A percentile compares a stretch with the other conserved stretches of the same genome.
phyloP scores from a whole-genome alignment of 129 eudicot genomes.

The Rutidosis leptorrhynchoides region DNA sequence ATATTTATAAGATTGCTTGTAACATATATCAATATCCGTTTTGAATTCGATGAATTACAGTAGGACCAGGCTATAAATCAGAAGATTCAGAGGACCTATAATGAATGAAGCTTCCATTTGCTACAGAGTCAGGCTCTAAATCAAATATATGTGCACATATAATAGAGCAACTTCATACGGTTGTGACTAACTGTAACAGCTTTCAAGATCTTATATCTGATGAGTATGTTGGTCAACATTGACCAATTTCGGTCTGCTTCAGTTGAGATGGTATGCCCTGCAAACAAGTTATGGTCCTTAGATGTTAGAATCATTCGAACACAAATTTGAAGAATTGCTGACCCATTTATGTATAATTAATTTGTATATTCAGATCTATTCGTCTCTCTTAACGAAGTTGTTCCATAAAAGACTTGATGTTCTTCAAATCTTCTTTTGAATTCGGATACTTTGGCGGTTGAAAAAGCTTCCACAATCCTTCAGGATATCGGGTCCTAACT shows the following conservation, averaged over 20 bases:
- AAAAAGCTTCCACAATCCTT: constrained; percentile 87
- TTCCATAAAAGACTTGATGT: constrained; percentile 61
- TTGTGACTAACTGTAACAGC: too few relatives aligned
- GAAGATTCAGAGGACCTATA: background rate
- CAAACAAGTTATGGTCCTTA: background rate
- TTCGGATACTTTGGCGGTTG: constrained; percentile 56
- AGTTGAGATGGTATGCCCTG: background rate
- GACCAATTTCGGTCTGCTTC: too few relatives aligned
- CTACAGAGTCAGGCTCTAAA: too few relatives aligned
- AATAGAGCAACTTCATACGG: too few relatives aligned
- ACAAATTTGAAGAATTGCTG: background rate
- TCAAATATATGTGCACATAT: too few relatives aligned
- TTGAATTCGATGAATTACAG: background rate
- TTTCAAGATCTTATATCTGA: too few relatives aligned
- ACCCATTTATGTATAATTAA: background rate
- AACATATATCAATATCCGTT: background rate
- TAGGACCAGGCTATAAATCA: background rate
- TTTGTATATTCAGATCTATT: background rate
- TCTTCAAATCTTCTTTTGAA: constrained; percentile 54
- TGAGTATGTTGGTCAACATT: too few relatives aligned
- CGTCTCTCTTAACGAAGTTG: constrained; percentile 28
- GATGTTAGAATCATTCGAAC: background rate
- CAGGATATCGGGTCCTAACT: constrained; percentile 52
- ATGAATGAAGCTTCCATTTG: background rate
- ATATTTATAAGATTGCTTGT: background rate